A percentile compares a stretch with the other conserved stretches of the same genome.
These are phyloP conservation scores for Aegilops bicornis DNA, from an alignment of 176 grass and related monocot genomes.

Conservation along the genomic window DNA sequence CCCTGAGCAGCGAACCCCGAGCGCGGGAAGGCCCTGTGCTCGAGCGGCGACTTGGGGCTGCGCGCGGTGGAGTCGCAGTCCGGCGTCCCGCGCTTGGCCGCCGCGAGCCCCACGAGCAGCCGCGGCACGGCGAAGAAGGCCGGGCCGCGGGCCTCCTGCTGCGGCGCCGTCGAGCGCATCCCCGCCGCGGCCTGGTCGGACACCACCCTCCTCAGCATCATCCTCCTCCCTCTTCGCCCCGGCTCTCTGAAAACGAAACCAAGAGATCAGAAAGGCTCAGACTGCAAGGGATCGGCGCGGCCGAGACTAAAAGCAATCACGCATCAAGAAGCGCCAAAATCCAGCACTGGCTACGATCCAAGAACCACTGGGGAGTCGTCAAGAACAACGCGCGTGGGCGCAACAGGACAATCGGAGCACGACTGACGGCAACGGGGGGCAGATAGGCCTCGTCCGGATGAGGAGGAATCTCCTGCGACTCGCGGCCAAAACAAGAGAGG, in stretches of 20 bases:
- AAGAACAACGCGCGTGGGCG: slow-evolving; percentile 13
- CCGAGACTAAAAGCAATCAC: background rate
- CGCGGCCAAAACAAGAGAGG: slow-evolving; percentile 30
- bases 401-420: slow-evolving; percentile 29
- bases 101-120: slow-evolving; percentile 60
- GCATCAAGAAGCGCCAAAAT: slow-evolving; percentile 25
- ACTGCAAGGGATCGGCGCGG: background rate
- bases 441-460: slow-evolving; percentile 12
- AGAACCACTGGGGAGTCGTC: slow-evolving; percentile 9
- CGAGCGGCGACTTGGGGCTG: slow-evolving; percentile 91
- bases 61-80: slow-evolving; percentile 59
- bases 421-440: background rate
- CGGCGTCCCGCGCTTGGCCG: slow-evolving; percentile 30
- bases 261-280: slow-evolving; percentile 6
- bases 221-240: background rate
- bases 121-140: slow-evolving; percentile 55
- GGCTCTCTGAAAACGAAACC: background rate
- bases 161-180: slow-evolving; percentile 28
- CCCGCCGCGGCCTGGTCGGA: slow-evolving; percentile 29
- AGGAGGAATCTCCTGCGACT: slow-evolving; percentile 30
- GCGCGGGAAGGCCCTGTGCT: slow-evolving; percentile 56
- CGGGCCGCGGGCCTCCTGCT: slow-evolving; percentile 31
- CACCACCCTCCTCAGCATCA: slow-evolving; percentile 51
- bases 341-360: background rate
- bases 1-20: slow-evolving; percentile 35